Conservation (phyloP, 2,329 filamentous ascomycete species). For the Sphaerostilbella broomeana region DNA sequence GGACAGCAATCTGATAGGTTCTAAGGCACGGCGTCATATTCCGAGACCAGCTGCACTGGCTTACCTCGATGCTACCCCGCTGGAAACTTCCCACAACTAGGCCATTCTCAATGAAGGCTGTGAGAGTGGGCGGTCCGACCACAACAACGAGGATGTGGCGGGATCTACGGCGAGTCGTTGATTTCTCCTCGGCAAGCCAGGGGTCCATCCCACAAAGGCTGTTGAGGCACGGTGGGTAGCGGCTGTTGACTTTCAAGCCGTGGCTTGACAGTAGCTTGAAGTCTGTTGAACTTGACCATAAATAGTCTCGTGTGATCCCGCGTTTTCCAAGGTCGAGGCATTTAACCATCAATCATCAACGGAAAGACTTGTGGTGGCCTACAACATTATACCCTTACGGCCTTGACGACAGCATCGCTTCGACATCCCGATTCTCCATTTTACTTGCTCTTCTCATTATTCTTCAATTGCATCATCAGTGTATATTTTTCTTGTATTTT, state of each 20-base stretch:
- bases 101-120: background rate
- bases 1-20: conserved; percentile 11
- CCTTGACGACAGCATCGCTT: too few species aligned
- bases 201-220: background rate
- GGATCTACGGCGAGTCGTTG: conserved; percentile 4
- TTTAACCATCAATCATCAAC: too few species aligned
- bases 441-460: background rate
- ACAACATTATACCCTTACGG: too few species aligned
- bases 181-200: conserved; percentile 5
- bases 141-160: background rate
- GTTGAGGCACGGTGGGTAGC: conserved; percentile 2
- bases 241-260: background rate
- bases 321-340: too few species aligned
- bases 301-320: background rate
- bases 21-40: background rate
- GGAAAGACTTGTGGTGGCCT: too few species aligned
- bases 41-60: background rate
- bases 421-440: background rate
- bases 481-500: background rate
- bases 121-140: background rate
- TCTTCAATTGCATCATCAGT: background rate
- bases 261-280: background rate
- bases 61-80: conserved; percentile 7
- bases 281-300: background rate
- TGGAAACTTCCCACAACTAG: background rate